Percentiles rank a stretch among this genome's conserved stretches.
Evolutionary conservation across 2,329 filamentous ascomycete genomes (phyloP).

Genomic region (Epichloe scottii): DNA sequence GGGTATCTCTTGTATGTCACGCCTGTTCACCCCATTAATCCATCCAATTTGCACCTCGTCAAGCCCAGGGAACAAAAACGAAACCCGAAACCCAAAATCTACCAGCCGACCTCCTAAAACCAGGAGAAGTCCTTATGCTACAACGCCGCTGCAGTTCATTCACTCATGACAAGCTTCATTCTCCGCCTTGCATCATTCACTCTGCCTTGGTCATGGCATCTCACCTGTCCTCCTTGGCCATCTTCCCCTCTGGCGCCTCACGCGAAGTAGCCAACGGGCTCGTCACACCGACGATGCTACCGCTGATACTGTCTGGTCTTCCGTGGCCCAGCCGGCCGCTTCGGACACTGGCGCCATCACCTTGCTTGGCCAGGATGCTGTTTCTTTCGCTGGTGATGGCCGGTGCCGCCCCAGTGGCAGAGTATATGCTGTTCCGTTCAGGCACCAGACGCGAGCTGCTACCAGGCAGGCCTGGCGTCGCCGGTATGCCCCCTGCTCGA

Average conservation of each 20-base stretch:
- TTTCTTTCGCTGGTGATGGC: slow-evolving; percentile 63
- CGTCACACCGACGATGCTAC: slow-evolving; percentile 53
- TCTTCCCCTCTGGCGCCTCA: slow-evolving; percentile 28
- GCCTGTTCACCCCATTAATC: not conserved
- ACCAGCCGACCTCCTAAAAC: not conserved
- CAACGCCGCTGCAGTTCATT: slow-evolving; percentile 2
- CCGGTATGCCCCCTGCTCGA: slow-evolving; percentile 36
- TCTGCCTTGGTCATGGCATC: slow-evolving; percentile 10
- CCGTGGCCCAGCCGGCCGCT: slow-evolving; percentile 68
- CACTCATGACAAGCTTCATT: not conserved
- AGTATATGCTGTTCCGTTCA: slow-evolving; percentile 74
- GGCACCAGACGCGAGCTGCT: slow-evolving; percentile 30
- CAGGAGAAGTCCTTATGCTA: not conserved
- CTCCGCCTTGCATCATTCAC: not conserved
- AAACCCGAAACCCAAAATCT: not conserved
- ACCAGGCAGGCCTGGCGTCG: slow-evolving; percentile 41
- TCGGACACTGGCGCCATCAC: slow-evolving; percentile 64
- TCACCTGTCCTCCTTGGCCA: slow-evolving; percentile 19
- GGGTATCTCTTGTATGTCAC: slow-evolving; percentile 6
- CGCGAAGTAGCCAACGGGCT: slow-evolving; percentile 51
- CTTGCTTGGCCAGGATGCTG: slow-evolving; percentile 61
- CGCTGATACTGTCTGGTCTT: slow-evolving; percentile 69
- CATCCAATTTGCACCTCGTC: not conserved
- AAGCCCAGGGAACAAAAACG: not conserved
- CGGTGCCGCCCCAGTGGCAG: slow-evolving; percentile 54